These are phyloP conservation scores for Violaceomyces palustris DNA, from an alignment of 1,284 basidiomycete genomes.

Conservation along the genomic window DNA sequence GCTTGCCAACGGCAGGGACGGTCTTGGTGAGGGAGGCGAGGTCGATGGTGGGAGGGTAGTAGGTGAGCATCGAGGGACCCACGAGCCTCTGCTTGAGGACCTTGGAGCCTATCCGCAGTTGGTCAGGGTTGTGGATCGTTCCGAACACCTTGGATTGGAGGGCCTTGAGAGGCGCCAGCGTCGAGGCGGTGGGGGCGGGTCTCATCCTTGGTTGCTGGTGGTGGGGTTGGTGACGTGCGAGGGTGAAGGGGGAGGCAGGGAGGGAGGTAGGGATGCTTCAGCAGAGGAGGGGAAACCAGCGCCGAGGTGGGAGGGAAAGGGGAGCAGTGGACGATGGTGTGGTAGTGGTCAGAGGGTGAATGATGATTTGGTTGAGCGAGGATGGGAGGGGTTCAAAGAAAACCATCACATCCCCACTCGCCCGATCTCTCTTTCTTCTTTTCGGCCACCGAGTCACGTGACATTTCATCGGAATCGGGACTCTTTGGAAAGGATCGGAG, in stretches of 20 bases:
- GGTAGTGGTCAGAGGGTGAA: too few species aligned
- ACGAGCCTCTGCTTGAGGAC: conserved; percentile 36
- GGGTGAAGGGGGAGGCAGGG: neutral
- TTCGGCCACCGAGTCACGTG: too few species aligned
- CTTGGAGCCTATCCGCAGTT: conserved; percentile 43
- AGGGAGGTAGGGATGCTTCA: too few species aligned
- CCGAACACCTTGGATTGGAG: conserved; percentile 39
- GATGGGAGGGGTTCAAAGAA: too few species aligned
- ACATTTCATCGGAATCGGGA: too few species aligned
- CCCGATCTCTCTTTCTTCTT: too few species aligned
- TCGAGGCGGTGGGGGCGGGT: conserved; percentile 20
- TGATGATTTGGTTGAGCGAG: too few species aligned
- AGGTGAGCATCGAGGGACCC: conserved; percentile 44
- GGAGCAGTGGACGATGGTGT: too few species aligned
- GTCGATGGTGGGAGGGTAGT: conserved; percentile 47
- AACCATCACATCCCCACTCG: too few species aligned
- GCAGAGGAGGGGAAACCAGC: too few species aligned
- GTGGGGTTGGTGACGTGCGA: neutral
- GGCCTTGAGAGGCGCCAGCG: conserved; percentile 29
- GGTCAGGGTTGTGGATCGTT: conserved; percentile 33
- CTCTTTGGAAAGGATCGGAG: too few species aligned
- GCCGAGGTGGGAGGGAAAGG: too few species aligned
- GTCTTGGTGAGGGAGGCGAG: conserved; percentile 20
- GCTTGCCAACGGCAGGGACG: conserved; percentile 11
- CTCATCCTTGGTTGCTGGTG: conserved; percentile 8